Evolutionary conservation across 805 yeast genomes (phyloP), one percentile per base, ranked within the genome.

Genomic region (Helenozyma baotianmanensis): DNA sequence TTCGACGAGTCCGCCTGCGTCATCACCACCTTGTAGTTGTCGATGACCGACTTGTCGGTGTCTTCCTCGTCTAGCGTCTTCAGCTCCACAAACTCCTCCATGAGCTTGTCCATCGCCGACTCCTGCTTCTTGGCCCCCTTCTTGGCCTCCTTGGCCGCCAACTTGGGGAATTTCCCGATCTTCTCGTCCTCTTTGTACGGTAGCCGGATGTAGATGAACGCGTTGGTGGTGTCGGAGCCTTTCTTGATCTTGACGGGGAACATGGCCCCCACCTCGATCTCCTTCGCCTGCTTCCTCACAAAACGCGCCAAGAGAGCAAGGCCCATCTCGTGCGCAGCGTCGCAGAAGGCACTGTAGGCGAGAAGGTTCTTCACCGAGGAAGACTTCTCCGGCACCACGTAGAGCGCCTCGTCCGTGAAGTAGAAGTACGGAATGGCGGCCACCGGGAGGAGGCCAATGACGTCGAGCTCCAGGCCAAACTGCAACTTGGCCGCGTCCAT

Each of bases 161-260:
- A 46, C 8, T 25, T 22, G 1, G 67, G 64, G 44, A 82, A 74
- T 15, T 64, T 66, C 3, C 88, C 76, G 11, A 77, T 63, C 43
- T 75, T 74, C 41, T 78, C 82, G 53, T 88, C 96, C 42, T 85
- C 95, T 26, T 72, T 70, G 54, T 74, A 84, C 2, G 96, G 92
- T 9, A 87, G 51, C 28, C 79, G 61, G 9, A 69, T 68, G 42
- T 79, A 51, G 1, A 72, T 57, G 33, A 85, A 66, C 0, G 70
- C 67, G 38, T 72, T 62, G 13, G 51, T 39, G 35, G 28, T 40
- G 4, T 33, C 32, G 1, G 27, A 30, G 4, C 48, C 28, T 6
- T 30, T 24, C 23, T 30, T 32, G 23, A 44, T 29, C 23, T 30
- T 35, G 14, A 40, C 51, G 0, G 92, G 94, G 10, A 68, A 57